Percentiles rank a stretch among this genome's conserved stretches.
These are phyloP conservation scores for Prinsepia uniflora DNA, from an alignment of 306 rosid species.

Conservation along the genomic window DNA sequence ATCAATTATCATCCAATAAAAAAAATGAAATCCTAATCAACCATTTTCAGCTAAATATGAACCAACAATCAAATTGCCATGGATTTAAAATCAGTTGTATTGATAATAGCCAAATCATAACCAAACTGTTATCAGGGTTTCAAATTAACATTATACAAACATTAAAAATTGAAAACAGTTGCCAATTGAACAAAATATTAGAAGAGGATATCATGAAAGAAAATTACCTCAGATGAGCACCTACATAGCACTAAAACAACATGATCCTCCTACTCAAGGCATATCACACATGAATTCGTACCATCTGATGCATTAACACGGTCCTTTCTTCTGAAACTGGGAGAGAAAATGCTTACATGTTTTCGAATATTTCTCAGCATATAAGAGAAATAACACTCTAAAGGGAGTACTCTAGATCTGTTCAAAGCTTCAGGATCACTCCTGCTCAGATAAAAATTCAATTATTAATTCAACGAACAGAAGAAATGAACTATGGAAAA, in stretches of 20 bases:
- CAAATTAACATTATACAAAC: no score
- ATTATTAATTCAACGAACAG: background rate
- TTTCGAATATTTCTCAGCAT: background rate
- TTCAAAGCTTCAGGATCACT: constrained; percentile 69
- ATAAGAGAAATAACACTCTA: constrained; percentile 5
- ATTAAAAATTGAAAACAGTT: no score
- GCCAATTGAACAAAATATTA: no score
- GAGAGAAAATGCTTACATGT: constrained; percentile 9
- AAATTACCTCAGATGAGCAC: no score
- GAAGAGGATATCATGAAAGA: no score
- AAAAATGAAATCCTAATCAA: no score
- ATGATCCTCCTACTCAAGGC: constrained; percentile 77
- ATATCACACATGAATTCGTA: constrained; percentile 70
- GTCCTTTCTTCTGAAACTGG: constrained; percentile 45
- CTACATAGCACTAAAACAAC: constrained; percentile 28
- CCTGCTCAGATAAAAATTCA: constrained; percentile 45
- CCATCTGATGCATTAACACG: constrained; percentile 42
- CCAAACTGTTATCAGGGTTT: no score
- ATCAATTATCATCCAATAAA: no score
- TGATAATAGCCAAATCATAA: no score
- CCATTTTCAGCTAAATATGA: no score
- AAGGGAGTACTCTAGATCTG: constrained; percentile 26
- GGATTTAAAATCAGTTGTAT: no score
- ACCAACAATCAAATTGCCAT: no score
- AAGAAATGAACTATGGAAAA: background rate